Percentiles rank a stretch among this genome's conserved stretches.
Conservation (phyloP, 2,329 filamentous ascomycete genomes). For the Fusarium aywerte region DNA sequence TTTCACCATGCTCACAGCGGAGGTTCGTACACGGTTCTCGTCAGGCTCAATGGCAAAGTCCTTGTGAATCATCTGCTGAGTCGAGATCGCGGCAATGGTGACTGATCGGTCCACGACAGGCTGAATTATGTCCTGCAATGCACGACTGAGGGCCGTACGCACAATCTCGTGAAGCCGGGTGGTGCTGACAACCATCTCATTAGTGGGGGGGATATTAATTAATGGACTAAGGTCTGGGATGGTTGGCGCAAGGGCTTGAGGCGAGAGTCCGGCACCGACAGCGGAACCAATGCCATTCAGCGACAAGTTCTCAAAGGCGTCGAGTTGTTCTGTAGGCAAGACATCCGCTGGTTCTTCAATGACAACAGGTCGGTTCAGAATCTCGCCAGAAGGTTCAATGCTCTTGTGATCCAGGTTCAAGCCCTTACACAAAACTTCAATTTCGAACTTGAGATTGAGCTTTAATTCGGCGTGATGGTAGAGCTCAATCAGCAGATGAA, state of each 20-base stretch:
- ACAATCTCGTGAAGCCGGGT: constrained; percentile 80
- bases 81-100: constrained; percentile 96
- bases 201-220: constrained; percentile 82
- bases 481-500: constrained; percentile 88
- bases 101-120: constrained; percentile 97
- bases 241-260: constrained; percentile 79
- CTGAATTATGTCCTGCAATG: constrained; percentile 95
- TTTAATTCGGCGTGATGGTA: constrained; percentile 95
- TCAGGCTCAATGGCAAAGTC: constrained; percentile 95
- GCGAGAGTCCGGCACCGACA: constrained; percentile 78
- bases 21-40: constrained; percentile 84
- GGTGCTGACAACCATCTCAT: constrained; percentile 80
- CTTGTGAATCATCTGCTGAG: constrained; percentile 93
- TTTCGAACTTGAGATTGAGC: constrained; percentile 97
- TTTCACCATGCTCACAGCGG: constrained; percentile 94
- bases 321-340: constrained; percentile 73
- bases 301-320: constrained; percentile 84
- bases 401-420: constrained; percentile 91
- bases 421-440: constrained; percentile 95
- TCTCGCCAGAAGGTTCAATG: constrained; percentile 87
- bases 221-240: constrained; percentile 86
- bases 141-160: constrained; percentile 84
- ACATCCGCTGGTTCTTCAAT: constrained; percentile 71
- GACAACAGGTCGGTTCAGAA: constrained; percentile 77
- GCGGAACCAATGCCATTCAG: constrained; percentile 77